Conservation (phyloP, 805 yeast genomes). For the Lipomyces anomalus region DNA sequence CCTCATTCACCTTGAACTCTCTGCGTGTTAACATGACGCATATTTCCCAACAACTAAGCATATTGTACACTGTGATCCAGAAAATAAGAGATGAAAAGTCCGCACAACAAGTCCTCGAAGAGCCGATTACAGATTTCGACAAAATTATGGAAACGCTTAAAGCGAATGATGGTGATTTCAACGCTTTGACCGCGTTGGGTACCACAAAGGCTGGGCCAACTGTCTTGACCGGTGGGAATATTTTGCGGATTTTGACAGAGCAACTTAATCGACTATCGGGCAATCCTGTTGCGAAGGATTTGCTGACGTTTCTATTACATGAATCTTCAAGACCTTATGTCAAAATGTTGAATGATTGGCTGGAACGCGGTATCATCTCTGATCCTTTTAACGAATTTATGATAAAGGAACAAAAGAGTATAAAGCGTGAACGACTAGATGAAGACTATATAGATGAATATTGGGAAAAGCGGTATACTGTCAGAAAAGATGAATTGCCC, state of each 20-base stretch:
- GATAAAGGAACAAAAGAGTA: slow-evolving; percentile 41
- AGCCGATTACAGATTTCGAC: slow-evolving; percentile 37
- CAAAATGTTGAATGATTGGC: slow-evolving; percentile 71
- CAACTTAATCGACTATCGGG: slow-evolving; percentile 58
- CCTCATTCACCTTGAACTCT: slow-evolving; percentile 52
- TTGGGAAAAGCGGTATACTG: slow-evolving; percentile 53
- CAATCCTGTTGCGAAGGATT: slow-evolving; percentile 49
- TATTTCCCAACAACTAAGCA: slow-evolving; percentile 41
- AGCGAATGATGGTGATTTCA: slow-evolving; percentile 31
- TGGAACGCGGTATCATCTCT: slow-evolving; percentile 60
- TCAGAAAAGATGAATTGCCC: slow-evolving; percentile 70
- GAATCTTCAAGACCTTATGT: slow-evolving; percentile 60
- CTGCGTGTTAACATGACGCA: slow-evolving; percentile 48
- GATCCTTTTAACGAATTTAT: slow-evolving; percentile 83
- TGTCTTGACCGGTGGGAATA: slow-evolving; percentile 64
- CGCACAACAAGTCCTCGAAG: slow-evolving; percentile 33
- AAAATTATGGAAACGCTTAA: slow-evolving; percentile 41
- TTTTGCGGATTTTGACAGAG: slow-evolving; percentile 56
- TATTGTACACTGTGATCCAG: slow-evolving; percentile 53
- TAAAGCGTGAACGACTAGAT: slow-evolving; percentile 27
- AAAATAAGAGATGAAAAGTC: slow-evolving; percentile 42
- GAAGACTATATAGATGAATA: slow-evolving; percentile 35
- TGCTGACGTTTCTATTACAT: slow-evolving; percentile 49
- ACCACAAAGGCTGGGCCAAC: slow-evolving; percentile 24
- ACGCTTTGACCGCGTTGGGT: slow-evolving; percentile 20